These are phyloP conservation scores for Populus tomentosa DNA, from an alignment of 441 rosid species.

Conservation along the genomic window DNA sequence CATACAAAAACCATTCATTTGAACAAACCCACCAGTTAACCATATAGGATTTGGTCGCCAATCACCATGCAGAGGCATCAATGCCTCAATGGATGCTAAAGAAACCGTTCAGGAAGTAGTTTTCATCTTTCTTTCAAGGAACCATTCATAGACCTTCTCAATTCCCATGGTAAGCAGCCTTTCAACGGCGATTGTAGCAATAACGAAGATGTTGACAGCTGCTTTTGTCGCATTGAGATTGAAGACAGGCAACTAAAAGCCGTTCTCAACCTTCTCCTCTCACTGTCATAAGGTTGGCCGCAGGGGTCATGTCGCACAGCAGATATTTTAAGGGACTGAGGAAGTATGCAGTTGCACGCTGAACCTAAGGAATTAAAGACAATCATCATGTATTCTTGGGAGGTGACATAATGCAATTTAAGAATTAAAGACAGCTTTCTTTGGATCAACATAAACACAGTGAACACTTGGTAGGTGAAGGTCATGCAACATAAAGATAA, in stretches of 20 bases:
- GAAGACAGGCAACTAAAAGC: slow-evolving; percentile 59
- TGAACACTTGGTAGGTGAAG: not conserved
- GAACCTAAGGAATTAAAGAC: slow-evolving; percentile 34
- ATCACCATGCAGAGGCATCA: not conserved
- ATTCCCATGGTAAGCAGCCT: slow-evolving; percentile 69
- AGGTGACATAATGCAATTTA: not conserved
- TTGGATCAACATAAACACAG: not conserved
- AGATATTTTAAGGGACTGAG: slow-evolving; percentile 50
- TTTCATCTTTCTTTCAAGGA: slow-evolving; percentile 70
- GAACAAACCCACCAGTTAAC: not conserved
- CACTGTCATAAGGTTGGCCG: slow-evolving; percentile 36
- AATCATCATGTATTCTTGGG: not conserved
- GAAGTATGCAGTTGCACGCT: slow-evolving; percentile 66
- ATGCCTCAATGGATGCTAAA: not conserved
- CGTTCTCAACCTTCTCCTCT: slow-evolving; percentile 52
- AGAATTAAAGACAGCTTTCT: not conserved
- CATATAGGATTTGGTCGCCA: not conserved
- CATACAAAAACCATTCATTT: not conserved
- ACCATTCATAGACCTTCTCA: slow-evolving; percentile 44
- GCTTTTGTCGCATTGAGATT: slow-evolving; percentile 56
- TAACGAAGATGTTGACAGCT: slow-evolving; percentile 60
- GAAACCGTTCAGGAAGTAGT: not conserved
- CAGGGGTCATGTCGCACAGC: slow-evolving; percentile 40
- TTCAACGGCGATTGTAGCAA: slow-evolving; percentile 64
- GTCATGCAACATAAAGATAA: not conserved